Evolutionary conservation across 768 basidiomycete genomes (phyloP), one percentile per base, ranked within the genome.

Genomic region (Hypsizygus marmoreus): DNA sequence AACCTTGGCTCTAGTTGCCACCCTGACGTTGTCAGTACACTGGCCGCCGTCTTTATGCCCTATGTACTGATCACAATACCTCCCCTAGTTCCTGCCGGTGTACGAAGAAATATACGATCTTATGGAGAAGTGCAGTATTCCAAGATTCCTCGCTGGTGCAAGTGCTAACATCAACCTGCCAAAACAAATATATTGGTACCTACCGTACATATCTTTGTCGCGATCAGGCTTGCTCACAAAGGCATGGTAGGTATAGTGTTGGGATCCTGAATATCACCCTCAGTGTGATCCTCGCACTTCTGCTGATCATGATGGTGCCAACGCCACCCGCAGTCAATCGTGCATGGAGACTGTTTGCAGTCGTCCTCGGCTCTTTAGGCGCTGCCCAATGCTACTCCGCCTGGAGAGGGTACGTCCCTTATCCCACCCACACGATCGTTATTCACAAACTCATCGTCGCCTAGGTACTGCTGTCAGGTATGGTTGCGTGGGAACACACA

Each of bases 131-230:
- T 37, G 42, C 17, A 64, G 60, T 37, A 50, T 71, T 24, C 66
- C 65, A 6, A 46, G 55, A 17, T 74, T 71, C 49, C 62, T 74
- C 33, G 49, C 56, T 4, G 29, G 40, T 16, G 54, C 67, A 33
- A 60, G 57, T n/a, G 51, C 63, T 1, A 69, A 72, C 47, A 64
- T 69, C 41, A 71, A 70, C 55, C 40, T 60, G 10, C 63, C 65
- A 14, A 70, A 68, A 50, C 66, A 67, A 51, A 29, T 67, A 9
- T 64, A 61, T 45, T 68, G 64, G 70, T 73, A 54, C n/a, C 38
- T 37, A 29, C 19, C 17, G 9, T 29, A n/a, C 9, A 5, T 25
- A 2, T 13, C 16, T 17, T 23, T 38, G 7, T 31, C 25, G 13
- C 16, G 20, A 22, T 29, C 20, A 23, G 19, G 22, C 6, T 25